Conservation (phyloP, 176 grass and related monocot genomes). For the Eremochloa ophiuroides region DNA sequence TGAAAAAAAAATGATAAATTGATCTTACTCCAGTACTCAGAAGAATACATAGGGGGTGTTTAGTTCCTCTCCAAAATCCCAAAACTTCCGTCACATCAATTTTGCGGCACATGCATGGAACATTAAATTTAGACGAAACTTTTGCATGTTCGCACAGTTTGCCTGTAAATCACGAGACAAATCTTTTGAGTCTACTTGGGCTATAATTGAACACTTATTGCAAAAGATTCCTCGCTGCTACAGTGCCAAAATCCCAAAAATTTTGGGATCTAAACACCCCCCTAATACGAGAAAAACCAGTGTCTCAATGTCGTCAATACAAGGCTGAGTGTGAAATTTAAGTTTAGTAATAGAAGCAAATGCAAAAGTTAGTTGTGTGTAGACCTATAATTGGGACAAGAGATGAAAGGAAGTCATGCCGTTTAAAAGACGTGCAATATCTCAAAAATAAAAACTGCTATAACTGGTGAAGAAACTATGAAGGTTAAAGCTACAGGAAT, state of each 20-base stretch:
- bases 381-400: not conserved
- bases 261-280: too few relatives aligned
- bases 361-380: not conserved
- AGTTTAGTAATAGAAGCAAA: not conserved
- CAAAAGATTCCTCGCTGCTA: too few relatives aligned
- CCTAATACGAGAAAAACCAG: not conserved
- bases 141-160: too few relatives aligned
- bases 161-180: too few relatives aligned
- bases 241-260: too few relatives aligned
- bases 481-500: not conserved
- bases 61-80: too few relatives aligned
- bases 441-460: not conserved
- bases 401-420: not conserved
- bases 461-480: not conserved
- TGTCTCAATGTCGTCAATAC: not conserved
- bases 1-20: slow-evolving; percentile 21
- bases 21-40: not conserved
- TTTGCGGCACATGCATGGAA: too few relatives aligned
- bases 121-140: too few relatives aligned
- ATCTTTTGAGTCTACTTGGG: too few relatives aligned
- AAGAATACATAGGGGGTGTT: too few relatives aligned
- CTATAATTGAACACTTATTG: too few relatives aligned
- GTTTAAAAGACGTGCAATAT: not conserved
- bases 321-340: not conserved
- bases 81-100: too few relatives aligned